phyloP scores from a whole-genome alignment of 2,329 filamentous ascomycete genomes.

The Fusarium illudens region DNA sequence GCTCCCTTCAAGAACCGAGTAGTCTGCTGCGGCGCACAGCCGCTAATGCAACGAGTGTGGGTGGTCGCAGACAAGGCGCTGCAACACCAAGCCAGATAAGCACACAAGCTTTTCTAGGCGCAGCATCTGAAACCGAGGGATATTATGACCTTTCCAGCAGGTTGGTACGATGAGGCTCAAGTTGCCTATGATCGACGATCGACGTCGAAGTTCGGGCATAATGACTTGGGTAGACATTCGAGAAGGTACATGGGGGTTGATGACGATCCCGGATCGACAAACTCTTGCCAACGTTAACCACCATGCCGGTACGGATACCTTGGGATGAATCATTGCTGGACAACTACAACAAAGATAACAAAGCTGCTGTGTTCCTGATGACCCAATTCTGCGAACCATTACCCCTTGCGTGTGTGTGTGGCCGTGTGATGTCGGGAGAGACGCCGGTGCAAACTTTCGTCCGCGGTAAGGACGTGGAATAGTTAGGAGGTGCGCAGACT shows the following conservation, averaged over 20 bases:
- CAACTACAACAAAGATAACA: not conserved
- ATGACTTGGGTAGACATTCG: conserved; percentile 4
- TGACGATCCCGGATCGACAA: conserved; percentile 1
- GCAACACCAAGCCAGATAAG: conserved; percentile 1
- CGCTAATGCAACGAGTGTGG: conserved; percentile 5
- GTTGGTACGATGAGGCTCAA: conserved; percentile 2
- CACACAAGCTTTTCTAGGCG: not conserved
- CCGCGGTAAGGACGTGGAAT: not conserved
- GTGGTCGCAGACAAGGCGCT: not conserved
- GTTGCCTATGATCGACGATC: not conserved
- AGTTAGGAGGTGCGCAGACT: not conserved
- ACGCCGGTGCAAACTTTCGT: not conserved
- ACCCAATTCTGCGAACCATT: not conserved
- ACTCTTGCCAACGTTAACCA: not conserved
- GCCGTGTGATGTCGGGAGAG: not conserved
- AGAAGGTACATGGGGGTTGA: not conserved
- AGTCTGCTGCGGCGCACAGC: not conserved
- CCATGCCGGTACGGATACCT: not conserved
- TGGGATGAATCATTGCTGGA: not conserved
- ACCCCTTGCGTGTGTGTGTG: not conserved
- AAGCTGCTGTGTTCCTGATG: not conserved
- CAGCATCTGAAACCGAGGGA: conserved; percentile 7
- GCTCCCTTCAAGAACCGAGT: not conserved
- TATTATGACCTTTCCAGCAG: not conserved
- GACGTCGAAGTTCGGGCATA: conserved; percentile 1